Evolutionary conservation across 352 stramenopile species (phyloP).

Genomic region (Elongisporangium senticosum): DNA sequence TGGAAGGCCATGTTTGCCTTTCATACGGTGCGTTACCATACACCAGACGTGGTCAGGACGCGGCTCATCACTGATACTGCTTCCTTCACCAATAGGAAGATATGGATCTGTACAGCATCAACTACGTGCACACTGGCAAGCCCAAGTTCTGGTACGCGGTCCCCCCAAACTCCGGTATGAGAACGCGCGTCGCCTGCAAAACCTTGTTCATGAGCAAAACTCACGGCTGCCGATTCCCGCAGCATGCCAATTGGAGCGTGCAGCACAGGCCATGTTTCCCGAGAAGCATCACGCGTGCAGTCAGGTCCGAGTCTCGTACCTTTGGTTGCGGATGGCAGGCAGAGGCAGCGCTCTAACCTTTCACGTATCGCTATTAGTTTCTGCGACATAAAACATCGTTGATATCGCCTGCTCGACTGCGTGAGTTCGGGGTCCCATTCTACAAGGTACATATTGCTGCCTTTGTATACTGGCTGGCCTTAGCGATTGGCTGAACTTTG

Average conservation of each 20-base stretch:
- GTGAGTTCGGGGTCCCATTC: constrained; percentile 81
- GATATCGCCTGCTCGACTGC: constrained; percentile 77
- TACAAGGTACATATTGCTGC: constrained; percentile 28
- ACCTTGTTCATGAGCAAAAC: not conserved
- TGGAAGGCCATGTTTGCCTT: constrained; percentile 93
- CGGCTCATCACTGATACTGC: not conserved
- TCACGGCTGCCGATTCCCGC: not conserved
- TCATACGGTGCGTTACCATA: constrained; percentile 55
- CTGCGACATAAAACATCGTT: constrained; percentile 92
- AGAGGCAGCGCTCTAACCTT: not conserved
- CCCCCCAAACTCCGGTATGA: constrained; percentile 55
- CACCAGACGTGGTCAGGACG: not conserved
- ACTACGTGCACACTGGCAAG: constrained; percentile 90
- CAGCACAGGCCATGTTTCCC: constrained; percentile 82
- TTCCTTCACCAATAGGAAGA: constrained; percentile 61
- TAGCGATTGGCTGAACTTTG: not conserved
- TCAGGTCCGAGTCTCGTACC: constrained; percentile 26
- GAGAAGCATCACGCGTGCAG: constrained; percentile 81
- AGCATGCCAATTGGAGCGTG: constrained; percentile 73
- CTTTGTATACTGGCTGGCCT: not conserved
- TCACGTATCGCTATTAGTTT: constrained; percentile 42
- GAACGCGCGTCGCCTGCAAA: not conserved
- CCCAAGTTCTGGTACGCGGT: constrained; percentile 93
- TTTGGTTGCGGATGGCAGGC: not conserved
- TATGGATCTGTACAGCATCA: constrained; percentile 93